Evolutionary conservation across 2,329 filamentous ascomycete species (phyloP), one percentile per base, ranked within the genome.

Genomic region (Microsporum canis): DNA sequence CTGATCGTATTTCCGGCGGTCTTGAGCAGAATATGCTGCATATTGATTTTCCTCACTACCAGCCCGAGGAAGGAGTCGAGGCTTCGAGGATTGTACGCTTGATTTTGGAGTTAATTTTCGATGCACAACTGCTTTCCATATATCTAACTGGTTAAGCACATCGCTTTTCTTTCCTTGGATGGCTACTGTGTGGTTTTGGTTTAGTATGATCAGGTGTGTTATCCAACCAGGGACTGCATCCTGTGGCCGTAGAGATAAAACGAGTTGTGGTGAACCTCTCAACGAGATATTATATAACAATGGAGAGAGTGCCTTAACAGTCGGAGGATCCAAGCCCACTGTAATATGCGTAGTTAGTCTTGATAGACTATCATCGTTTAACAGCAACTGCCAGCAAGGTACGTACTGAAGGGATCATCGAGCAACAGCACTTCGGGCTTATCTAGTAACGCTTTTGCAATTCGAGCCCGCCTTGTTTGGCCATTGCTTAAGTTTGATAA

Each of bases 401-500:
- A 70, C 77, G 69, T 71, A 83, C 79, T 95, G 70, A 96, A 96
- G 0, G 94, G 92, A 68, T 96, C 92, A 74, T 99, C 94, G 1
- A 96, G 79, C 59, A 97, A 79, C 63, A 99, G 71, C 8, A 96
- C 81, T 72, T 95, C 88, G 0, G 94, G 94, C 59, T 82, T 81
- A 5, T 80, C 84, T 62, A 97, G 79, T 58, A 99, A 75, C 0
- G 91, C 91, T 67, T 90, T 88, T 1, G 91, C 94, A 66, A 99
- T 96, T 64, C 89, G 84, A 5, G 92, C 88, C 60, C 94, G 80
- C 65, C 92, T 80, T 5, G 88, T 92, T 74, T 99, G 94, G 0
- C 94, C 94, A 73, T 97, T 96, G 71, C 91, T 96, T 60, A 99
- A 76, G 71, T 94, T 95, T 29, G 88, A 84, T 5, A 97, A 88